A percentile compares a stretch with the other conserved stretches of the same genome.
phyloP scores from a whole-genome alignment of 2,329 filamentous ascomycete species.

The Fusarium cyanostomum region DNA sequence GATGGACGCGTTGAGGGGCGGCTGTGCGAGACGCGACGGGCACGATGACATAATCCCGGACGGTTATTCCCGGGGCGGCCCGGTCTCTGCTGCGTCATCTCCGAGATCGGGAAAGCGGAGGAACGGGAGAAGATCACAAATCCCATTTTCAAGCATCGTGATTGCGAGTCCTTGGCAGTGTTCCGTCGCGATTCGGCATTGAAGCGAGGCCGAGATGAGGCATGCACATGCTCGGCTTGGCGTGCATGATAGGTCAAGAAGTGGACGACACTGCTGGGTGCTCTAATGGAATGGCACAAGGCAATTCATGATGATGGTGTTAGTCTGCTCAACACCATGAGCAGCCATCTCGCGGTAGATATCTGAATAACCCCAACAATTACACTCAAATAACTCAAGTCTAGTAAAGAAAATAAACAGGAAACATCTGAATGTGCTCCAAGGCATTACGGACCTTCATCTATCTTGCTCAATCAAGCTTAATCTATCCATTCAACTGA shows the following conservation, averaged over 20 bases:
- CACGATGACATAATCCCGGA: slow-evolving; percentile 40
- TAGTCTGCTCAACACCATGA: neutral
- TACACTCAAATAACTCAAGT: no score
- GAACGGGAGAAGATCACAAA: slow-evolving; percentile 5
- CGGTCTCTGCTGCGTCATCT: slow-evolving; percentile 12
- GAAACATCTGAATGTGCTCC: no score
- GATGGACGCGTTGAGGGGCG: slow-evolving; percentile 27
- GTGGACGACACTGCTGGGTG: no score
- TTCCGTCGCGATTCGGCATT: slow-evolving; percentile 22
- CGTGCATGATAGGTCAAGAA: slow-evolving; percentile 17
- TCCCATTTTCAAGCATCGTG: neutral
- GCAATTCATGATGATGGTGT: slow-evolving; percentile 1
- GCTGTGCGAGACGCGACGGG: slow-evolving; percentile 24
- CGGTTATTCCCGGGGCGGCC: neutral
- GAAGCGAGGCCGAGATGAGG: slow-evolving; percentile 6
- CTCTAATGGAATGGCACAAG: no score
- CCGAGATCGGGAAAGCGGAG: slow-evolving; percentile 28
- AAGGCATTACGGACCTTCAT: no score
- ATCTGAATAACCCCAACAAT: neutral
- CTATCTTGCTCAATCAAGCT: no score
- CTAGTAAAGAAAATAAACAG: no score
- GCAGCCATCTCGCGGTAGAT: neutral
- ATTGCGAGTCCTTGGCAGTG: neutral
- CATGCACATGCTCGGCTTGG: neutral
- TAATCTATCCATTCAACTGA: no score